Percentiles rank a stretch among this genome's conserved stretches.
These are phyloP conservation scores for Conoideocrella luteorostrata DNA, from an alignment of 2,329 filamentous ascomycete genomes.

Conservation along the genomic window DNA sequence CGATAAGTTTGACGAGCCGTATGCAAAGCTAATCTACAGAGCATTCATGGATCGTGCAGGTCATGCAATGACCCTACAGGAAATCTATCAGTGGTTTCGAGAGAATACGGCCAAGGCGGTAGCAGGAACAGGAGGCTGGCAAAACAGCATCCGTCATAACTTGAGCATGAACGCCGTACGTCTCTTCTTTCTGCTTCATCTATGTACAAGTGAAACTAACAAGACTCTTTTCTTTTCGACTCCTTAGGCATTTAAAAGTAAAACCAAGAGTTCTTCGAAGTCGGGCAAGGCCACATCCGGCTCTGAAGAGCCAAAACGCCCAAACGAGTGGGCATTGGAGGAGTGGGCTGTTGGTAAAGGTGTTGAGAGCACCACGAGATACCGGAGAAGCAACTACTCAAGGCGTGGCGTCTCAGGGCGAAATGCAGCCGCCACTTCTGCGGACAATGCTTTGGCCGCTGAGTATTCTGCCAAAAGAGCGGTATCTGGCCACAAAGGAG, in stretches of 20 bases:
- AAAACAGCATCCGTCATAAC: constrained; percentile 94
- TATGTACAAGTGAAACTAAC: too few relatives aligned
- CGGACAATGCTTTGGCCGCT: constrained; percentile 14
- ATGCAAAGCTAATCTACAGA: constrained; percentile 73
- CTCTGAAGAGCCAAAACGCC: constrained; percentile 49
- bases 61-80: constrained; percentile 70
- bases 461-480: constrained; percentile 24
- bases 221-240: background rate
- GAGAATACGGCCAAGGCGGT: constrained; percentile 73
- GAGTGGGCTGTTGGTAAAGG: constrained; percentile 62
- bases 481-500: constrained; percentile 27
- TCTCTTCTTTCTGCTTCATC: too few relatives aligned
- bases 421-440: constrained; percentile 7
- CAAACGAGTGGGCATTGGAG: constrained; percentile 71
- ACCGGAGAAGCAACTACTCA: constrained; percentile 47
- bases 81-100: constrained; percentile 87
- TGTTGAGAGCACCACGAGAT: constrained; percentile 80
- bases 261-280: constrained; percentile 15
- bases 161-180: constrained; percentile 88
- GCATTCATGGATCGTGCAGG: constrained; percentile 63
- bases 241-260: constrained; percentile 36
- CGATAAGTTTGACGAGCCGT: constrained; percentile 52
- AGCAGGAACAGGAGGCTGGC: constrained; percentile 77
- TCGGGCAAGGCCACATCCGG: constrained; percentile 18
- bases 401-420: constrained; percentile 15